Conservation (phyloP, 2,329 filamentous ascomycete genomes). For the Didymella glomerata region DNA sequence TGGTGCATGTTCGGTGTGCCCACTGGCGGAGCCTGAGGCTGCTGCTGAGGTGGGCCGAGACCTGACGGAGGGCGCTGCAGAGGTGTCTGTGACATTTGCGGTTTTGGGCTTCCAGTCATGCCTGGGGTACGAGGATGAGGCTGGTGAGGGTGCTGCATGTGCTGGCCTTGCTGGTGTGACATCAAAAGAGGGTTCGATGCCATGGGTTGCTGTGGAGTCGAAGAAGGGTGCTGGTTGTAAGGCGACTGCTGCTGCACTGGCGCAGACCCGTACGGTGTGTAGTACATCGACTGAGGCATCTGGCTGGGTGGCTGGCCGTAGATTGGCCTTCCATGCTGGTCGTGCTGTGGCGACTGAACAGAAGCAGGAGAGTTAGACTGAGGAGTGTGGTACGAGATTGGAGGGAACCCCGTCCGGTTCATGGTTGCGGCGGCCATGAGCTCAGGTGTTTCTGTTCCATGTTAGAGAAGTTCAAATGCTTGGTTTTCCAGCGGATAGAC, state of each 20-base stretch:
- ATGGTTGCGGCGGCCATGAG: conserved; percentile 73
- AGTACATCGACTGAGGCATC: conserved; percentile 86
- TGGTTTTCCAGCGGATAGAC: neutral
- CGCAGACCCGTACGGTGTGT: conserved; percentile 59
- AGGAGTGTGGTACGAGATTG: conserved; percentile 87
- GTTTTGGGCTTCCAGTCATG: conserved; percentile 68
- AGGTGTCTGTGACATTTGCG: conserved; percentile 57
- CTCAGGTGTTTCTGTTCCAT: conserved; percentile 75
- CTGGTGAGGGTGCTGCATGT: conserved; percentile 53
- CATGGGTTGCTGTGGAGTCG: conserved; percentile 66
- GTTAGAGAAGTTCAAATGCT: conserved; percentile 53
- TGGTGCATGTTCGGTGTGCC: conserved; percentile 54
- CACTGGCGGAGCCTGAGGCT: conserved; percentile 52
- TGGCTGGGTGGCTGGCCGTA: conserved; percentile 83
- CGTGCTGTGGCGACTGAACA: conserved; percentile 89
- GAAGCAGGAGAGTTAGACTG: conserved; percentile 95
- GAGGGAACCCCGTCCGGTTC: conserved; percentile 75
- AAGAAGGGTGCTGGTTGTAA: conserved; percentile 64
- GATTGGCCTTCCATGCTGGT: conserved; percentile 82
- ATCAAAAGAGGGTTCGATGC: conserved; percentile 59
- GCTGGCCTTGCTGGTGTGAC: conserved; percentile 58
- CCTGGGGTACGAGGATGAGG: conserved; percentile 61
- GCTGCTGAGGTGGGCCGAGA: conserved; percentile 51
- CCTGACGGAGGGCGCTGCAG: conserved; percentile 67
- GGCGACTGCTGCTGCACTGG: conserved; percentile 64